Conservation (phyloP, 2,329 filamentous ascomycete genomes). For the Penicillium corylophilum region DNA sequence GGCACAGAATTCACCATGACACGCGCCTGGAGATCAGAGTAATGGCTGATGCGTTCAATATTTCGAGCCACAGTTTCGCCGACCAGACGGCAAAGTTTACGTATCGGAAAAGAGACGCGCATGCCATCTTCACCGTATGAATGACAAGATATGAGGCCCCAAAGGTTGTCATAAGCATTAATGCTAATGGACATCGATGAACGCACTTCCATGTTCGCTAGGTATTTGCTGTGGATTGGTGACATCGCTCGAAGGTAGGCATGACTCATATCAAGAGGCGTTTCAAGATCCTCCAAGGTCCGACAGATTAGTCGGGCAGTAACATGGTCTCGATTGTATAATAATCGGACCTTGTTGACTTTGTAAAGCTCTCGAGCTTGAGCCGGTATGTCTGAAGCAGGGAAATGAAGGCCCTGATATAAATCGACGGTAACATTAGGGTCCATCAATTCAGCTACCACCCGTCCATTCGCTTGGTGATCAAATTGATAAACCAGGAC, state of each 20-base stretch:
- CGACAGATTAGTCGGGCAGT: slow-evolving; percentile 81
- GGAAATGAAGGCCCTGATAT: slow-evolving; percentile 85
- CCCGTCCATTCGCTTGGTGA: slow-evolving; percentile 74
- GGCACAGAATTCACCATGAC: slow-evolving; percentile 88
- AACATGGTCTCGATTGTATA: slow-evolving; percentile 80
- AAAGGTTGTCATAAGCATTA: slow-evolving; percentile 79
- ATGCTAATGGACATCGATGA: slow-evolving; percentile 94
- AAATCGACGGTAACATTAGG: slow-evolving; percentile 77
- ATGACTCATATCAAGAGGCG: slow-evolving; percentile 78
- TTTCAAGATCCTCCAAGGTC: slow-evolving; percentile 61
- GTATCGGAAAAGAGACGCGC: slow-evolving; percentile 87
- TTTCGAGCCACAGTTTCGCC: slow-evolving; percentile 84
- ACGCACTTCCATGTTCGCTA: slow-evolving; percentile 85
- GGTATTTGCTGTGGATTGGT: slow-evolving; percentile 85
- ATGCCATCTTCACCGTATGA: slow-evolving; percentile 78
- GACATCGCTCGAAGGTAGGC: slow-evolving; percentile 77
- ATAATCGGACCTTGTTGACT: slow-evolving; percentile 80
- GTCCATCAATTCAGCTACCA: slow-evolving; percentile 84
- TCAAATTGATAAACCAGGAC: slow-evolving; percentile 96
- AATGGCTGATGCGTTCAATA: slow-evolving; percentile 83
- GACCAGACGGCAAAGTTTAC: slow-evolving; percentile 86
- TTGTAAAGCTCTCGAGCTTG: slow-evolving; percentile 88
- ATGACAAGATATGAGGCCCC: slow-evolving; percentile 86
- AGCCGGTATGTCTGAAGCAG: slow-evolving; percentile 80
- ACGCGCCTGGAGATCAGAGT: slow-evolving; percentile 76